Conservation (phyloP, 148 eudicot genomes). For the Rhododendron ferrugineum region DNA sequence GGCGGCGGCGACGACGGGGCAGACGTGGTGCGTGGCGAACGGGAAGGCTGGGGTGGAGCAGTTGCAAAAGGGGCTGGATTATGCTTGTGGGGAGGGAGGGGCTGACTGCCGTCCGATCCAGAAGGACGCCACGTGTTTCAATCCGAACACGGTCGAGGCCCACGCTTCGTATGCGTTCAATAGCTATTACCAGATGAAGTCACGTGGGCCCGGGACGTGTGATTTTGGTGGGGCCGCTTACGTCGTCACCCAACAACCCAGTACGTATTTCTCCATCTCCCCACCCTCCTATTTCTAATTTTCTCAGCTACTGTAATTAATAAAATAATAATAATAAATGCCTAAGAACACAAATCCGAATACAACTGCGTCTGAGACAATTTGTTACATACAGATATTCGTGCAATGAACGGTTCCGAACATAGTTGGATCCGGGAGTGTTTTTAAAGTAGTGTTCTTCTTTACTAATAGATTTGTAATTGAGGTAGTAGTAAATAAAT, state of each 20-base stretch:
- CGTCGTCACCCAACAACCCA: conserved; percentile 75
- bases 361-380: background rate
- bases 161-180: conserved; percentile 94
- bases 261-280: conserved; percentile 31
- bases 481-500: too few relatives aligned
- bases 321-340: background rate
- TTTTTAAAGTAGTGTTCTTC: too few relatives aligned
- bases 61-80: conserved; percentile 62
- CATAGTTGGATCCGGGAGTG: too few relatives aligned
- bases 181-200: conserved; percentile 71
- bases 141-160: conserved; percentile 59
- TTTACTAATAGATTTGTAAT: too few relatives aligned
- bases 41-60: conserved; percentile 38
- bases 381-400: background rate
- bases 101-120: conserved; percentile 92
- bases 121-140: conserved; percentile 56
- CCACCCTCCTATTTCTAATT: background rate
- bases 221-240: conserved; percentile 81
- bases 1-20: conserved; percentile 21
- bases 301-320: background rate
- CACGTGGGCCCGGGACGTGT: conserved; percentile 63
- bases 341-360: too few relatives aligned
- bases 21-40: conserved; percentile 91
- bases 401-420: too few relatives aligned
- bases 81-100: conserved; percentile 82